These are phyloP conservation scores for Citrullus amarus DNA, from an alignment of 306 rosid genomes.

Conservation along the genomic window DNA sequence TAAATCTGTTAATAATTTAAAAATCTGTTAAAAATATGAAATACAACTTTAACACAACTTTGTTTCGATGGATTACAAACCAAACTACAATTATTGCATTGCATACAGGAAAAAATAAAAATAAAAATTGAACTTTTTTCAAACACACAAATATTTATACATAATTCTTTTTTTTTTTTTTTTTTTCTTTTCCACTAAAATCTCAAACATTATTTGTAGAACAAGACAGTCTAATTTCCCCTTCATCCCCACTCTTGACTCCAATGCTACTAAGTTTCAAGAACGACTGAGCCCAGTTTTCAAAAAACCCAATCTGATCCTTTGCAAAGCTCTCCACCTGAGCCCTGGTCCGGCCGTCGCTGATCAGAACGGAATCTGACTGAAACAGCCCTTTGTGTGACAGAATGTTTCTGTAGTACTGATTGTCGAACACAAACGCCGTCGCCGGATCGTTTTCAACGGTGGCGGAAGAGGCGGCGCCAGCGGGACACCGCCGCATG, in stretches of 20 bases:
- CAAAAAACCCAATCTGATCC: constrained; percentile 48
- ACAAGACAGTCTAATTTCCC: constrained; percentile 63
- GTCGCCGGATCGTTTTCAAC: constrained; percentile 67
- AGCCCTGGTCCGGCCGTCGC: constrained; percentile 29
- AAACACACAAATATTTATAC: background rate
- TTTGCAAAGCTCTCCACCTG: constrained; percentile 41
- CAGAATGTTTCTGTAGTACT: constrained; percentile 46
- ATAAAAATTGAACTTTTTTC: background rate
- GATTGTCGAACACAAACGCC: constrained; percentile 53
- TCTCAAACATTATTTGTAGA: constrained; percentile 30
- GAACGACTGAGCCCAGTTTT: constrained; percentile 54
- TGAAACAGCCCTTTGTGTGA: constrained; percentile 57
- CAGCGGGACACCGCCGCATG: constrained; percentile 34
- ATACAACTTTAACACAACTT: no score
- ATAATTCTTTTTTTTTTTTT: no score
- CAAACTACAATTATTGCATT: background rate
- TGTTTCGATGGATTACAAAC: no score
- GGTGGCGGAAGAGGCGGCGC: constrained; percentile 25
- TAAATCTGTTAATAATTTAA: no score
- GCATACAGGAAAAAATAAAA: background rate
- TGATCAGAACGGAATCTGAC: constrained; percentile 58
- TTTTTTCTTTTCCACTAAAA: background rate
- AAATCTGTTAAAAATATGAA: no score
- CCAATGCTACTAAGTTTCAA: constrained; percentile 54
- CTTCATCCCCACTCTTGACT: constrained; percentile 46